Percentiles rank a stretch among this genome's conserved stretches.
Evolutionary conservation across 1,284 basidiomycete genomes (phyloP).

Genomic region (Sanghuangporus sanghuang): DNA sequence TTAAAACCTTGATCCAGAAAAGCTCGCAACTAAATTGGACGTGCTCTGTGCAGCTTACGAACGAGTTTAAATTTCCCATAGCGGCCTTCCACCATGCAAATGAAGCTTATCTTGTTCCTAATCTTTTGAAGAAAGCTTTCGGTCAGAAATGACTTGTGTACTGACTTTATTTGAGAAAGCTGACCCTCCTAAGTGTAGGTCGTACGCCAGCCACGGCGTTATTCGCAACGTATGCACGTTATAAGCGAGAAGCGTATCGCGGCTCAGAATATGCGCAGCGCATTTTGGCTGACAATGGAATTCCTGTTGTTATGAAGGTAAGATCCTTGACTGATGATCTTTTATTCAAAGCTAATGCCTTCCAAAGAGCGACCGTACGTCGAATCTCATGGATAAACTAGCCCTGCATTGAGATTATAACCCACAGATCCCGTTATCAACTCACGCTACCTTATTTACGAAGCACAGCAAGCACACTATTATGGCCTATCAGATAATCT

Average conservation of each 20-base stretch:
- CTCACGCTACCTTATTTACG: constrained; percentile 74
- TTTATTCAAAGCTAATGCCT: constrained; percentile 22
- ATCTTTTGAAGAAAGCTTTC: constrained; percentile 67
- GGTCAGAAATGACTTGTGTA: constrained; percentile 28
- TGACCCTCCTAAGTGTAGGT: constrained; percentile 27
- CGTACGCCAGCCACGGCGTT: constrained; percentile 65
- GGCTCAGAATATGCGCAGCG: constrained; percentile 82
- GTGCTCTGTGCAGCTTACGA: constrained; percentile 47
- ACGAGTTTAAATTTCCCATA: constrained; percentile 75
- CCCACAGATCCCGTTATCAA: constrained; percentile 58
- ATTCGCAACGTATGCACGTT: constrained; percentile 66
- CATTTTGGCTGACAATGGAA: constrained; percentile 69
- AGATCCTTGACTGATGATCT: not conserved
- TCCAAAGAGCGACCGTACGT: constrained; percentile 24
- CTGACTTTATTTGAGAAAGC: not conserved
- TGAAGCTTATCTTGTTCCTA: constrained; percentile 74
- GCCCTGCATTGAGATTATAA: not conserved
- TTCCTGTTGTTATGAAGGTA: constrained; percentile 79
- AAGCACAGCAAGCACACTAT: constrained; percentile 86
- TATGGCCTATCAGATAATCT: constrained; percentile 58
- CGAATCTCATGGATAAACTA: not conserved
- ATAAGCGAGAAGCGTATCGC: constrained; percentile 83
- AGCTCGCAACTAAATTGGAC: too few species aligned
- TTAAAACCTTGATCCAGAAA: not conserved
- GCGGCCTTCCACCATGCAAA: constrained; percentile 81